Conservation (phyloP, 441 rosid species). For the Bruguiera hainesii region DNA sequence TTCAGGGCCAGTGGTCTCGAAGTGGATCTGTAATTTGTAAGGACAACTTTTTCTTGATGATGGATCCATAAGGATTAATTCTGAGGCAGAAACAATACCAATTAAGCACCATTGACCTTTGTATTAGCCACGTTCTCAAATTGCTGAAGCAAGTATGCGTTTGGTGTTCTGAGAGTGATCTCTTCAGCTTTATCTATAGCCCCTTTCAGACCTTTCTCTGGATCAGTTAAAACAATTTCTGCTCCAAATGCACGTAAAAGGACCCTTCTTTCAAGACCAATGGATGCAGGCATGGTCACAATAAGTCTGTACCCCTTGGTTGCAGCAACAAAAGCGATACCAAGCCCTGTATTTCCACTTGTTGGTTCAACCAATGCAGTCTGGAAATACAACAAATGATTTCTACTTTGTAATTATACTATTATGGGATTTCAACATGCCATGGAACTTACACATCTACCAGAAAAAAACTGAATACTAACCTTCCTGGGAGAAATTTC, state of each 20-base stretch:
- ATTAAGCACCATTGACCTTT: conserved; percentile 39
- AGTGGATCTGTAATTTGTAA: conserved; percentile 61
- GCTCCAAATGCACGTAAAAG: conserved; percentile 86
- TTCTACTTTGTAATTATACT: background rate
- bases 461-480: conserved; percentile 15
- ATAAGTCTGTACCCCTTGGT: conserved; percentile 76
- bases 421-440: conserved; percentile 2
- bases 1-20: conserved; percentile 92
- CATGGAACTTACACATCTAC: background rate
- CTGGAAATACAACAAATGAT: conserved; percentile 34
- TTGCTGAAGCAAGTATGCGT: conserved; percentile 74
- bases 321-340: conserved; percentile 87
- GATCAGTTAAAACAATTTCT: conserved; percentile 70
- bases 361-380: conserved; percentile 75
- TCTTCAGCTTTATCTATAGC: conserved; percentile 86
- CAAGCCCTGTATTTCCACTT: conserved; percentile 84
- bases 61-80: background rate
- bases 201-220: conserved; percentile 84
- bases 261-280: conserved; percentile 74
- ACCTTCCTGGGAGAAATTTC: conserved; percentile 81
- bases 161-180: conserved; percentile 54
- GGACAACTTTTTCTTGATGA: conserved; percentile 6
- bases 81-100: conserved; percentile 6
- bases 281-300: conserved; percentile 86
- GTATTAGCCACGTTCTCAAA: conserved; percentile 70